Percentiles rank a stretch among this genome's conserved stretches.
Evolutionary conservation across 148 eudicot species (phyloP).

Genomic region (Silene uniflora): DNA sequence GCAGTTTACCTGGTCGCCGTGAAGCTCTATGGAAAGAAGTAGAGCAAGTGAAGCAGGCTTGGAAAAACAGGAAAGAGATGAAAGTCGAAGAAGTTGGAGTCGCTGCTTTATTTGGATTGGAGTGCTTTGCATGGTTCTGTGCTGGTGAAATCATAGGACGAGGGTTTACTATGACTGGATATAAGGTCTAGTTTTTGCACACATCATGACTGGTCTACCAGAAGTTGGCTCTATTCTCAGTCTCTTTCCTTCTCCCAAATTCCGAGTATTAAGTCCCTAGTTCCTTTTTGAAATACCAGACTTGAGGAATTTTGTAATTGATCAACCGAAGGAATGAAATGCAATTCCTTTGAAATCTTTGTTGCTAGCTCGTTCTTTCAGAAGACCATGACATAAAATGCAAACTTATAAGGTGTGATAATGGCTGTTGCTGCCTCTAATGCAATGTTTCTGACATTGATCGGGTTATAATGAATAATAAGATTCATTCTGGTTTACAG

Average conservation of each 20-base stretch:
- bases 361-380: conserved; percentile 10
- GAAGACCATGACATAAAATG: conserved; percentile 21
- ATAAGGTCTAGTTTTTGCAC: conserved; percentile 35
- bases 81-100: conserved; percentile 48
- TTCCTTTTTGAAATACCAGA: conserved; percentile 14
- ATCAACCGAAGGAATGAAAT: conserved; percentile 17
- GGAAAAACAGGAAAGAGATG: conserved; percentile 52
- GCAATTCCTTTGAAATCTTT: conserved; percentile 14
- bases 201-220: conserved; percentile 15
- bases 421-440: conserved; percentile 24
- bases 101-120: conserved; percentile 65
- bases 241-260: conserved; percentile 19
- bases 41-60: conserved; percentile 47
- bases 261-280: not conserved
- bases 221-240: conserved; percentile 18
- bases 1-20: conserved; percentile 57
- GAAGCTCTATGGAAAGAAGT: conserved; percentile 60
- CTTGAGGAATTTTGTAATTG: conserved; percentile 24
- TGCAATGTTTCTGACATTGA: conserved; percentile 30
- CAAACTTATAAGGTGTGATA: conserved; percentile 21
- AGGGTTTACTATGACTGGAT: conserved; percentile 62
- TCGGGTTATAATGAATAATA: conserved; percentile 28
- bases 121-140: conserved; percentile 68
- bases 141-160: conserved; percentile 67
- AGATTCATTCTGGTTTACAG: conserved; percentile 10